A percentile compares a stretch with the other conserved stretches of the same genome.
phyloP scores from a whole-genome alignment of 164 flowering plant species.

The Vitis rupestris region DNA sequence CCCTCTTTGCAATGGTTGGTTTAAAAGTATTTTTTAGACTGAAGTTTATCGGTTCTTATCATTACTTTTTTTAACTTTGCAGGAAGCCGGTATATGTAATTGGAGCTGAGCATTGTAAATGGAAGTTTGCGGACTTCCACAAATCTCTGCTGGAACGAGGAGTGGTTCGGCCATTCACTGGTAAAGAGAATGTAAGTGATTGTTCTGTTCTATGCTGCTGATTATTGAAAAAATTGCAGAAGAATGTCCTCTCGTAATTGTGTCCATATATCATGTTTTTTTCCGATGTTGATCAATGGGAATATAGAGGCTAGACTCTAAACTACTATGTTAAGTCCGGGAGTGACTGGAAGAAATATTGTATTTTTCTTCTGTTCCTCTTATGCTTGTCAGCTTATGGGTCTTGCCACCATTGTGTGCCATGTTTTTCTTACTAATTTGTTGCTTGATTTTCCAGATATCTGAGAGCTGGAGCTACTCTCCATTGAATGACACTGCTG shows the following conservation, averaged over 20 bases:
- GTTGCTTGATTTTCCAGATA: slow-evolving; percentile 26
- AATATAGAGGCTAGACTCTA: too few relatives aligned
- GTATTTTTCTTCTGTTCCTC: too few relatives aligned
- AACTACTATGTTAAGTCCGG: too few relatives aligned
- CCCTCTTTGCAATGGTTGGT: neutral
- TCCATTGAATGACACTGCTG: slow-evolving; percentile 52
- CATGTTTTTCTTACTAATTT: neutral
- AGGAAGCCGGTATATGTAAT: slow-evolving; percentile 92
- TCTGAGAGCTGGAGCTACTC: slow-evolving; percentile 57
- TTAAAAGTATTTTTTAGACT: neutral
- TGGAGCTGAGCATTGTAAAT: slow-evolving; percentile 74
- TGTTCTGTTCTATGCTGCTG: neutral
- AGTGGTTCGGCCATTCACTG: slow-evolving; percentile 71
- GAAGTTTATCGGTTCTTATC: neutral
- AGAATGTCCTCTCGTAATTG: too few relatives aligned
- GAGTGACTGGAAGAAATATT: too few relatives aligned
- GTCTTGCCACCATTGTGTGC: too few relatives aligned
- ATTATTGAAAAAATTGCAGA: too few relatives aligned
- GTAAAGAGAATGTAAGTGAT: slow-evolving; percentile 79
- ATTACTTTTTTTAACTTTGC: slow-evolving; percentile 14
- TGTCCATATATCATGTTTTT: too few relatives aligned
- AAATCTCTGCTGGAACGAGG: slow-evolving; percentile 62
- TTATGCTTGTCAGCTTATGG: too few relatives aligned
- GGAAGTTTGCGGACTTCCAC: slow-evolving; percentile 85
- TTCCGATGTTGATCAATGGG: too few relatives aligned